Base-by-base conservation (phyloP, 768 basidiomycete species). In the Scleroderma bovista region DNA sequence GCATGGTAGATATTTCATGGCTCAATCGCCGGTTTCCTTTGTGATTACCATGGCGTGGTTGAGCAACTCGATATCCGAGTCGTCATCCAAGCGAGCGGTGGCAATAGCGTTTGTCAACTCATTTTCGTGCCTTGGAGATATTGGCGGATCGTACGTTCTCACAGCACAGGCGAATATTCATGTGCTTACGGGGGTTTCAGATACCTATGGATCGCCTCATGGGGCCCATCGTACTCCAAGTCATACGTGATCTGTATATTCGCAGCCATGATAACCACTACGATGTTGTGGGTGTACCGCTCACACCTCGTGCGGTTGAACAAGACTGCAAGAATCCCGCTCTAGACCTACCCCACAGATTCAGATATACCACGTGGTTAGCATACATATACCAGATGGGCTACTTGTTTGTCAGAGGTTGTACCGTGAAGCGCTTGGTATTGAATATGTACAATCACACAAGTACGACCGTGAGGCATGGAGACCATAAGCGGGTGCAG, bases 51-150 rank as follows among this genome's bases (percentile, higher is more conserved):
- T 66, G 54, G 69, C 75, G 17, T 78, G 77, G 79, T 69, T 79
- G 53, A 73, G 69, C 48, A 78, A 73, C 57, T 74, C 75, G 13
- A n/a, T 36, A n/a, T 12, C 34, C 13, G 34, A 36, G n/a, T 36
- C 34, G 12, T 13, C 34, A 36, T 81, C 84, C 31, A 94, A 93
- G 66, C 83, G 92, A 19, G 88, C 91, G 3, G 86, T 93, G 17
- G 84, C 83, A 16, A 72, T 94, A 40, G 88, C 90, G 1, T 67
- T 88, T 51, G 80, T 92, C 59, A 92, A 93, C 65, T 80, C 81
- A 44, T 82, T 90, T 62, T 86, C 86, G 20, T 86, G 90, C 61
- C 72, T 89, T 6, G 93, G 91, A 0, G 94, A 94, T 68, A 72
- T 96, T 41, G 71, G 82, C 44, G 93, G 92, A 53, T 84, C 88